Percentiles rank a stretch among this genome's conserved stretches.
phyloP scores from a whole-genome alignment of 257 asterid genomes.

The Gardenia jasminoides region DNA sequence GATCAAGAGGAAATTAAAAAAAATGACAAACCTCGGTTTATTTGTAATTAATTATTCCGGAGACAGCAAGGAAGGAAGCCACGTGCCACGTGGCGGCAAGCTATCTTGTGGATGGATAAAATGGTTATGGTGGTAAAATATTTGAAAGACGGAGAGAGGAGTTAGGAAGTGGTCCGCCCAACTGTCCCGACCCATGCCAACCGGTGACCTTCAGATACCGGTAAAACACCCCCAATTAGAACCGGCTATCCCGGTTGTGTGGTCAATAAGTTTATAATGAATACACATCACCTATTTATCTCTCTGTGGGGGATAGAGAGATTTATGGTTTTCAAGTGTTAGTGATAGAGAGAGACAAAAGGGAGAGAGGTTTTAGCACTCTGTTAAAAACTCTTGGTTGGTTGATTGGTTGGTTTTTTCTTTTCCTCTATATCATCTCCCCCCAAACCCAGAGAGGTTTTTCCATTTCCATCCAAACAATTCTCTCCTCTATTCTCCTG shows the following conservation, averaged over 20 bases:
- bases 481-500: neutral
- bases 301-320: too few species aligned
- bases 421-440: neutral
- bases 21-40: neutral
- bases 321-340: too few species aligned
- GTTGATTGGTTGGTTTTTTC: conserved; percentile 16
- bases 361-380: conserved; percentile 31
- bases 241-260: conserved; percentile 25
- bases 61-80: neutral
- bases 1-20: neutral
- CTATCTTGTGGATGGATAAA: neutral
- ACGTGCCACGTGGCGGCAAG: conserved; percentile 25
- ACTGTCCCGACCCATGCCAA: conserved; percentile 2
- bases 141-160: neutral
- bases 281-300: conserved; percentile 2
- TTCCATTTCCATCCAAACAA: conserved; percentile 21
- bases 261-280: conserved; percentile 14
- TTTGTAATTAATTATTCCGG: neutral
- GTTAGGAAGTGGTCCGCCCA: conserved; percentile 10
- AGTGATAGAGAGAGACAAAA: conserved; percentile 5
- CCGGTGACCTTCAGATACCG: conserved; percentile 8
- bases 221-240: conserved; percentile 27
- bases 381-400: conserved; percentile 35
- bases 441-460: conserved; percentile 19
- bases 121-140: neutral